Conservation (phyloP, 345 rosid genomes). For the Rubroshorea leprosula region DNA sequence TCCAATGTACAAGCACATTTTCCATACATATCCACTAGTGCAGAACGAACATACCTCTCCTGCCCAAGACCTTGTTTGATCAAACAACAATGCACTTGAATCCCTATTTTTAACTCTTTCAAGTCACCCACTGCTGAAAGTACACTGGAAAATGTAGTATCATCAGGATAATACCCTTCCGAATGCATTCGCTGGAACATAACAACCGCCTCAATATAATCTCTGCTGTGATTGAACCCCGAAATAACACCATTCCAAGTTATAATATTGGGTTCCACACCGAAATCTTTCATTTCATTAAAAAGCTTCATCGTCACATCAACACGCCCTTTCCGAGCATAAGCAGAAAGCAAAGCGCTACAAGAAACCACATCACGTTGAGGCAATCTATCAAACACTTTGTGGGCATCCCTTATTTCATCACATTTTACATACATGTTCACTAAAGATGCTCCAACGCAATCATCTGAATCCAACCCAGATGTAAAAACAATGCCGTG, state of each 20-base stretch:
- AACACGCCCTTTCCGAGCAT: conserved; percentile 40
- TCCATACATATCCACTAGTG: conserved; percentile 56
- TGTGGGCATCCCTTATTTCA: conserved; percentile 34
- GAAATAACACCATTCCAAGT: conserved; percentile 68
- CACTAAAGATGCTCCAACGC: conserved; percentile 44
- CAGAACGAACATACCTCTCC: conserved; percentile 36
- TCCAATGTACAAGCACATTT: conserved; percentile 37
- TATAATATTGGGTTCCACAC: conserved; percentile 41
- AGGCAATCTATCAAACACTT: conserved; percentile 45
- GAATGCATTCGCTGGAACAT: conserved; percentile 44
- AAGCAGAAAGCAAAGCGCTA: conserved; percentile 49
- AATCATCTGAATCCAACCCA: conserved; percentile 28
- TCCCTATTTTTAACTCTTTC: conserved; percentile 34
- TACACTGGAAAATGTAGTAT: conserved; percentile 38
- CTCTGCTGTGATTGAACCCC: conserved; percentile 53
- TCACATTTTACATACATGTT: conserved; percentile 46
- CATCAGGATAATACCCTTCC: conserved; percentile 40
- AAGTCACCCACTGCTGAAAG: conserved; percentile 47
- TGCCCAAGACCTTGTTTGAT: conserved; percentile 36
- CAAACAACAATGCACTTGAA: conserved; percentile 48
- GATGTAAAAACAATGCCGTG: conserved; percentile 23
- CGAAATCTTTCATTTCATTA: conserved; percentile 24
- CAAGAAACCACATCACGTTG: conserved; percentile 41
- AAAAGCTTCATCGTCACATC: conserved; percentile 35
- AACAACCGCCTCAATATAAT: conserved; percentile 31